Base-by-base conservation (phyloP, 2,329 filamentous ascomycete genomes). In the Balansia obtecta region DNA sequence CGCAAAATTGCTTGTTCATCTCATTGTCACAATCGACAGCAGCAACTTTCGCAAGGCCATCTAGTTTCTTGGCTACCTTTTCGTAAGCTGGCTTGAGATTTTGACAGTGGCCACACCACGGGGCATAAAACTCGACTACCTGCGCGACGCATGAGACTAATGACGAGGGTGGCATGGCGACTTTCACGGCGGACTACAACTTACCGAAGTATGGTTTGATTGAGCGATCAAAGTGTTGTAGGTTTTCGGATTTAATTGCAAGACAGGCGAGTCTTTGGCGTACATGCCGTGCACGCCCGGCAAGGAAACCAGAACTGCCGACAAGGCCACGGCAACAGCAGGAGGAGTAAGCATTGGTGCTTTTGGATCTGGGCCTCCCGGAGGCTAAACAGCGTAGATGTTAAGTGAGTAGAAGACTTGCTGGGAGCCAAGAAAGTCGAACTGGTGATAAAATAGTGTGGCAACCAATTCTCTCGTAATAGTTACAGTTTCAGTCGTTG, bases 71-170 rank as follows among this genome's bases (percentile, higher is more conserved):
- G 59, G 93, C 93, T 2, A 84, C 90, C 68, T 95, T 95, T 68
- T 97, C 91, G 70, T 93, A 98, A 43, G 88, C 87, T 3, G 90
- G 91, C 71, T 96, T 90, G 61, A 98, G 84, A 70, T 86, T 96
- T 70, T 95, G 79, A 73, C 93, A 98, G 71, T 97, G 93, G 41
- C 91, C 93, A 62, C 93, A 97, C 91, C 91, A 97, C 22, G 91
- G 91, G 9, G 91, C 91, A 63, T 95, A 97, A 76, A 97, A 97
- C 70, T 90, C 88, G 64, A 82, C 70, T 44, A 82, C 76, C 76
- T 82, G 57, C 33, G 22, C 41, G 33, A 15, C 15, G 48, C 12
- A 15, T 47, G 16, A 47, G 40, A 3, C 9, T 52, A 3, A 8
- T 33, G 42, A 20, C 11, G 45, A 9, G 27, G 27, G 27, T 8